phyloP scores from a whole-genome alignment of 176 grass and related monocot genomes.

The Oropetium thomaeum region DNA sequence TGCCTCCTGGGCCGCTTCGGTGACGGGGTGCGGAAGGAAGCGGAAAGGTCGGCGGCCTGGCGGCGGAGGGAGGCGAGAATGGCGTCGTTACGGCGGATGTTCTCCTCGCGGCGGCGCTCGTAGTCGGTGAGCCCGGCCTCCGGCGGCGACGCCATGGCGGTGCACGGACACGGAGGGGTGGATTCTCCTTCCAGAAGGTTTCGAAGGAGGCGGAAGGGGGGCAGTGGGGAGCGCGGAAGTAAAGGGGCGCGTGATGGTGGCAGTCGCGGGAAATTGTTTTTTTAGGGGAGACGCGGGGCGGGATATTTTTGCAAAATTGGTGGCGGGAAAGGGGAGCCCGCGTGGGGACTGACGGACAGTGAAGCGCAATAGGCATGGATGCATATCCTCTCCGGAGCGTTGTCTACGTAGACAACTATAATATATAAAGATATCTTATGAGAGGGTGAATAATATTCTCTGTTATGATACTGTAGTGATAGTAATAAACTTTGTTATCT shows the following conservation, averaged over 20 bases:
- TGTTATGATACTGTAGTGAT: no score
- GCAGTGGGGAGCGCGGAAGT: background rate
- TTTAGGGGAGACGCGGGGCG: background rate
- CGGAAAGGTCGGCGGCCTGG: conserved; percentile 56
- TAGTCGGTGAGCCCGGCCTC: conserved; percentile 36
- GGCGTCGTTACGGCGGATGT: conserved; percentile 48
- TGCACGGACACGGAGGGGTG: background rate
- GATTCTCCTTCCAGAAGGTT: background rate
- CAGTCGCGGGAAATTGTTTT: background rate
- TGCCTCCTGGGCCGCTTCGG: conserved; percentile 31
- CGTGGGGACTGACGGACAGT: background rate
- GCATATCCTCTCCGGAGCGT: no score
- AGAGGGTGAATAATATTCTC: no score
- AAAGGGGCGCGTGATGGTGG: background rate
- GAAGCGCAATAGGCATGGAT: no score
- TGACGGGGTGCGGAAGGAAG: conserved; percentile 26
- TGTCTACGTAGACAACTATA: no score
- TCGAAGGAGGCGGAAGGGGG: background rate
- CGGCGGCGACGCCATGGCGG: conserved; percentile 16
- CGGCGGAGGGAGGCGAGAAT: conserved; percentile 57
- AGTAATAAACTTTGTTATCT: no score
- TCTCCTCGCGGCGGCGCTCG: conserved; percentile 46
- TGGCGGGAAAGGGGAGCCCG: background rate
- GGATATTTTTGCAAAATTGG: conserved; percentile 1
- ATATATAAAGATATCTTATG: no score